Evolutionary conservation across 805 yeast genomes (phyloP).

Genomic region (Candida oleophila): DNA sequence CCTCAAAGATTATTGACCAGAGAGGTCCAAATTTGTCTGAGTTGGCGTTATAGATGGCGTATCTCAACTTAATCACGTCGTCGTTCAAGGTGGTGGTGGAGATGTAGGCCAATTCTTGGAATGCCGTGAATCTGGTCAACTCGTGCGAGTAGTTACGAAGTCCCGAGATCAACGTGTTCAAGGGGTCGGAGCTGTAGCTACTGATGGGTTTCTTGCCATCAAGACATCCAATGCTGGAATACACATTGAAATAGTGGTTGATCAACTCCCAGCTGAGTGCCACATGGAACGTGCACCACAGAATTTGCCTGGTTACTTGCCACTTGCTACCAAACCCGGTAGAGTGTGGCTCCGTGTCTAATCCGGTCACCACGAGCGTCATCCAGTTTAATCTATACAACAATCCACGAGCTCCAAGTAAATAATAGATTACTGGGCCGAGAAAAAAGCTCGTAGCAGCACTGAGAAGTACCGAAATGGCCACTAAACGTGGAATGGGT

Average conservation of each 20-base stretch:
- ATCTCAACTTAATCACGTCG: constrained; percentile 45
- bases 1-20: constrained; percentile 63
- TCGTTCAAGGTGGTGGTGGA: constrained; percentile 33
- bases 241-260: constrained; percentile 60
- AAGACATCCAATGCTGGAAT: constrained; percentile 69
- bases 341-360: constrained; percentile 25
- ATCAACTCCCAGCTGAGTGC: constrained; percentile 51
- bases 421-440: neutral
- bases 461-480: neutral
- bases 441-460: neutral
- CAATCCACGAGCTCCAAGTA: neutral
- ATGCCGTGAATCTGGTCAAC: constrained; percentile 57
- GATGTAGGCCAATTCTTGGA: constrained; percentile 70
- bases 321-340: neutral
- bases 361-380: constrained; percentile 21
- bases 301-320: neutral
- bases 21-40: constrained; percentile 39
- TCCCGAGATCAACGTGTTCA: constrained; percentile 63
- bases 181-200: constrained; percentile 57
- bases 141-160: constrained; percentile 39
- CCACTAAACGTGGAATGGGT: constrained; percentile 26
- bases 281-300: constrained; percentile 21
- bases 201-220: constrained; percentile 65
- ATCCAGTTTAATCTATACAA: constrained; percentile 34
- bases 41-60: constrained; percentile 52